Evolutionary conservation across 2,329 filamentous ascomycete species (phyloP).

Genomic region (Diaporthe capsici): DNA sequence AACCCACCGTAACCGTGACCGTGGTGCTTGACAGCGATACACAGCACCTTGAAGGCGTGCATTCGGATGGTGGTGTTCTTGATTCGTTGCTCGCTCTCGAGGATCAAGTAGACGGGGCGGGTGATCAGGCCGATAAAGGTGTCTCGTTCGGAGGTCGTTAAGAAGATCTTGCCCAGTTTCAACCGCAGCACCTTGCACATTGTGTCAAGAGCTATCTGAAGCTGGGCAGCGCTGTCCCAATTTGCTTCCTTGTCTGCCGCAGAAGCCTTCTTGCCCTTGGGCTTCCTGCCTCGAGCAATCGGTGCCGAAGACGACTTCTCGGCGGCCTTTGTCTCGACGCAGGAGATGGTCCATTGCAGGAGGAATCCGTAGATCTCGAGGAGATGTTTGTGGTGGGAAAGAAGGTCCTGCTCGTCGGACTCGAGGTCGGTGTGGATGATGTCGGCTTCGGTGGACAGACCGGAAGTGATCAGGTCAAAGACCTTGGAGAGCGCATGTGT

Average conservation of each 20-base stretch:
- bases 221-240: conserved; percentile 91
- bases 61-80: conserved; percentile 92
- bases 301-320: conserved; percentile 86
- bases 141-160: conserved; percentile 96
- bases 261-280: conserved; percentile 79
- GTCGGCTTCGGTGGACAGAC: conserved; percentile 87
- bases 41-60: conserved; percentile 97
- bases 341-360: conserved; percentile 93
- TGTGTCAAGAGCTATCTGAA: conserved; percentile 89
- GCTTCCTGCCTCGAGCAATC: conserved; percentile 79
- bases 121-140: conserved; percentile 95
- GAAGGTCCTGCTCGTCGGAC: conserved; percentile 88
- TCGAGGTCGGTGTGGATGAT: conserved; percentile 88
- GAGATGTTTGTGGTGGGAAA: conserved; percentile 89
- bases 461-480: conserved; percentile 90
- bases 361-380: conserved; percentile 96
- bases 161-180: conserved; percentile 91
- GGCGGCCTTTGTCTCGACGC: conserved; percentile 92
- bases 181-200: conserved; percentile 97
- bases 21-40: conserved; percentile 97
- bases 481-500: conserved; percentile 90
- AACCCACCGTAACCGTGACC: conserved; percentile 90
- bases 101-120: conserved; percentile 90
- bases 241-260: conserved; percentile 75
- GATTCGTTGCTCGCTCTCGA: conserved; percentile 93